These are phyloP conservation scores for Talaromyces albobiverticillius DNA, from an alignment of 2,329 filamentous ascomycete species.

Conservation along the genomic window DNA sequence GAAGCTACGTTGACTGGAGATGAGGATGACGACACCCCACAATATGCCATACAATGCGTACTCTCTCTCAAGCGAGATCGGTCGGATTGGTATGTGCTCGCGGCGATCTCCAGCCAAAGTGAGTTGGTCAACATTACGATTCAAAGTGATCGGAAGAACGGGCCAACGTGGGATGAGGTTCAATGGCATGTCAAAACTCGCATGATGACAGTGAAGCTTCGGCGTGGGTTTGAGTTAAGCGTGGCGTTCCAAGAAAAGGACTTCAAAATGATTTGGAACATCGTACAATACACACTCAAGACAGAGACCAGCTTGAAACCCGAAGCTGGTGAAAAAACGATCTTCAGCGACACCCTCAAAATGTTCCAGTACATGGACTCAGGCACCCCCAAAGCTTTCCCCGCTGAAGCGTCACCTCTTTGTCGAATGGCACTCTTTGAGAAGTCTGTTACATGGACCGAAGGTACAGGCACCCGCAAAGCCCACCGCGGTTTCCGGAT, in stretches of 20 bases:
- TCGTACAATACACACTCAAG: slow-evolving; percentile 79
- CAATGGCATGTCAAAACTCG: slow-evolving; percentile 70
- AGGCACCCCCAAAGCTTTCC: slow-evolving; percentile 69
- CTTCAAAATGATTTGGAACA: slow-evolving; percentile 74
- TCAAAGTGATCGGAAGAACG: slow-evolving; percentile 63
- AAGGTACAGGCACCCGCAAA: slow-evolving; percentile 68
- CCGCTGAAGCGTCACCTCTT: slow-evolving; percentile 66
- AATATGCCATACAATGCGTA: slow-evolving; percentile 68
- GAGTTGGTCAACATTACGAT: slow-evolving; percentile 73
- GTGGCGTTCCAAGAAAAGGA: slow-evolving; percentile 73
- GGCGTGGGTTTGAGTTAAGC: slow-evolving; percentile 70
- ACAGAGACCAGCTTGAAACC: slow-evolving; percentile 69
- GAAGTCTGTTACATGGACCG: slow-evolving; percentile 62
- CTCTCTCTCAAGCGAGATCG: slow-evolving; percentile 71
- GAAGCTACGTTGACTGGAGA: slow-evolving; percentile 69
- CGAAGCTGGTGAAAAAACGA: slow-evolving; percentile 64
- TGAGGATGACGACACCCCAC: slow-evolving; percentile 64
- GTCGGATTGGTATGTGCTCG: slow-evolving; percentile 66
- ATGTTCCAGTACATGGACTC: slow-evolving; percentile 80
- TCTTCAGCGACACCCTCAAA: slow-evolving; percentile 67
- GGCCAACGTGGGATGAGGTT: slow-evolving; percentile 77
- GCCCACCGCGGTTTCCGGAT: slow-evolving; percentile 79
- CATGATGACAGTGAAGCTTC: slow-evolving; percentile 66
- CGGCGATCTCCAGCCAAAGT: slow-evolving; percentile 76
- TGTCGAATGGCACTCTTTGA: slow-evolving; percentile 78